phyloP scores from a whole-genome alignment of 2,329 filamentous ascomycete genomes.

The Aspergillus piperis region DNA sequence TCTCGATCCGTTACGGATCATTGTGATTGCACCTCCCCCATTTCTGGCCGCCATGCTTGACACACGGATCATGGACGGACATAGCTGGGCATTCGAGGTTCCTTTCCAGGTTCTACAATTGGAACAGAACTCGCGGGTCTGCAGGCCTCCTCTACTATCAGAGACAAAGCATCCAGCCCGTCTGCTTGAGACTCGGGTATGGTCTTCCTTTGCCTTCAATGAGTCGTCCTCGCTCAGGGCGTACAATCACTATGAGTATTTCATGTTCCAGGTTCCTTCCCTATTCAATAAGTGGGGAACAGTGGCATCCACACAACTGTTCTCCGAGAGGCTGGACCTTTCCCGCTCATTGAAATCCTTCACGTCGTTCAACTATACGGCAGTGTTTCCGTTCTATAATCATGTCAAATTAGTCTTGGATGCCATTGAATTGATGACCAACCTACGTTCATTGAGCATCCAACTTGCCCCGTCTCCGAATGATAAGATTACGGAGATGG shows the following conservation, averaged over 20 bases:
- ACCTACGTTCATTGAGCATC: conserved; percentile 56
- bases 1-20: conserved; percentile 57
- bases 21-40: conserved; percentile 62
- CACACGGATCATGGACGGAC: conserved; percentile 57
- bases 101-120: conserved; percentile 62
- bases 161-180: conserved; percentile 22
- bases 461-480: conserved; percentile 49
- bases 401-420: conserved; percentile 55
- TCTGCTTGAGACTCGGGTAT: conserved; percentile 63
- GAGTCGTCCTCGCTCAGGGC: conserved; percentile 73
- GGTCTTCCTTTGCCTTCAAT: conserved; percentile 68
- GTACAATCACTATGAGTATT: conserved; percentile 72
- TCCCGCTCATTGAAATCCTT: conserved; percentile 48
- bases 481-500: conserved; percentile 42
- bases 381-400: conserved; percentile 66
- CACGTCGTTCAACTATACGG: conserved; percentile 58
- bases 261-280: conserved; percentile 63
- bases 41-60: conserved; percentile 64
- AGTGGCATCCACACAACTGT: conserved; percentile 33
- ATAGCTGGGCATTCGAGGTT: conserved; percentile 66
- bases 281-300: conserved; percentile 53
- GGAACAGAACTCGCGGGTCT: conserved; percentile 23
- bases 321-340: conserved; percentile 33
- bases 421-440: conserved; percentile 52
- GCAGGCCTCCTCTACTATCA: conserved; percentile 28